Evolutionary conservation across 2,329 filamentous ascomycete genomes (phyloP), one percentile per base, ranked within the genome.

Genomic region (Chaetomium globosum): DNA sequence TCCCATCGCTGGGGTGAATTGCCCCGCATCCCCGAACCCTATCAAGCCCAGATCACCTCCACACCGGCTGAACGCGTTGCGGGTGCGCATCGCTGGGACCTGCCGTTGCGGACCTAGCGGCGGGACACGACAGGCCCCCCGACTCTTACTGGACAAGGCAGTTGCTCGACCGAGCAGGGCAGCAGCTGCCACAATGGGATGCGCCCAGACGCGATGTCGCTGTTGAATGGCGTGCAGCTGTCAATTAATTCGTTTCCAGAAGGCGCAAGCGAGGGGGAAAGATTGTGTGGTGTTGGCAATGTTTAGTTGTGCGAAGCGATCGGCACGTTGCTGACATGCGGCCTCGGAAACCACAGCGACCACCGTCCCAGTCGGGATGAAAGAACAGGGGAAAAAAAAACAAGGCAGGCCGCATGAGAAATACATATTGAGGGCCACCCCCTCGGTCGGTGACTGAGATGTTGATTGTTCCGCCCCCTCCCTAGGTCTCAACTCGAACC

Each of bases 91-190:
- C 30, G 39, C 33, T 59, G 36, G 57, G 63, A 69, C 67, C 67
- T 69, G 67, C 67, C 67, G 48, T 64, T 64, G 63, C 33, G 30
- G 67, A 66, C 28, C 56, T 69, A 69, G 67, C 61, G 65, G 65
- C 59, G 61, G 61, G 21, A 36, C 39, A 16, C 4, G 30, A 26
- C 49, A 56, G 57, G 49, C 3, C 19, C 51, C 48, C 43, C 31
- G 19, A 36, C 57, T 43, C 46, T 65, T 52, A 54, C 53, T 61
- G 33, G 28, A 52, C 51, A 60, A 52, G 67, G 65, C 61, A 69
- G 67, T 62, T 68, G 61, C 10, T 54, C 30, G 39, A 12, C 1
- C 30, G 43, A 56, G 51, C 9, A 39, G 46, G 54, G 55, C 61
- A 60, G 54, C 65, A 68, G 59, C 65, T 69, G 52, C 67, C 66